These are phyloP conservation scores for Aspergillus arachidicola DNA, from an alignment of 2,329 filamentous ascomycete genomes.

Conservation along the genomic window DNA sequence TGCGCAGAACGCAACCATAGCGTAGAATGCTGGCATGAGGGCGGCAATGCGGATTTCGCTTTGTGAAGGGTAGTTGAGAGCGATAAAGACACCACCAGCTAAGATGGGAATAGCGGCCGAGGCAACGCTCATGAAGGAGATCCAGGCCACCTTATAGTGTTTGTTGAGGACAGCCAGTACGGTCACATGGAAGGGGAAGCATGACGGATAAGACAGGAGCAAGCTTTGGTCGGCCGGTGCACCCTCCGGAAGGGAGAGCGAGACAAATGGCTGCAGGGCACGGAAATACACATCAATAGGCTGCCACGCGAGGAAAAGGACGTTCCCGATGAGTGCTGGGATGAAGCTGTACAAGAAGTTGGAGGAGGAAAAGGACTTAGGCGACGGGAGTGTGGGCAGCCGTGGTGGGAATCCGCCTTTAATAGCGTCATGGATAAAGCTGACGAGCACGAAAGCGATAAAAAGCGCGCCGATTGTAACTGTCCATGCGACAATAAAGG, in stretches of 20 bases:
- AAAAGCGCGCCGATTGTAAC: conserved; percentile 64
- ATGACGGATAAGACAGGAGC: conserved; percentile 59
- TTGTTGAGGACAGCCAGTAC: conserved; percentile 55
- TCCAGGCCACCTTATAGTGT: conserved; percentile 61
- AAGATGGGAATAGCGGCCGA: conserved; percentile 60
- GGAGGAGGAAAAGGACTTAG: conserved; percentile 74
- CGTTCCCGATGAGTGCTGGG: conserved; percentile 59
- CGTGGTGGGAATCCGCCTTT: conserved; percentile 71
- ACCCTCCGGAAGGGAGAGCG: conserved; percentile 55
- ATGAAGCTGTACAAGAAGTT: conserved; percentile 82
- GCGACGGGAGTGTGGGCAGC: conserved; percentile 62
- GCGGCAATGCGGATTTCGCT: conserved; percentile 65
- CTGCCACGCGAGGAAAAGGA: conserved; percentile 62
- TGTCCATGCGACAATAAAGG: conserved; percentile 66
- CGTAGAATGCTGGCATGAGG: conserved; percentile 71
- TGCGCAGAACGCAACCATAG: conserved; percentile 70
- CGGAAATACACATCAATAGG: conserved; percentile 64
- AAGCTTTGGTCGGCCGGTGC: conserved; percentile 58
- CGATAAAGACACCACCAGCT: conserved; percentile 64
- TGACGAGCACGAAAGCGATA: conserved; percentile 72
- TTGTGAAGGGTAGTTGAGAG: conserved; percentile 56
- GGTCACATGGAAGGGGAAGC: conserved; percentile 56
- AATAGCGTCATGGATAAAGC: conserved; percentile 72
- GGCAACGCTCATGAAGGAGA: conserved; percentile 57
- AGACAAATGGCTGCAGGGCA: conserved; percentile 60